Conservation (phyloP, 2,329 filamentous ascomycete species). For the Verticillium zaregamsianum region DNA sequence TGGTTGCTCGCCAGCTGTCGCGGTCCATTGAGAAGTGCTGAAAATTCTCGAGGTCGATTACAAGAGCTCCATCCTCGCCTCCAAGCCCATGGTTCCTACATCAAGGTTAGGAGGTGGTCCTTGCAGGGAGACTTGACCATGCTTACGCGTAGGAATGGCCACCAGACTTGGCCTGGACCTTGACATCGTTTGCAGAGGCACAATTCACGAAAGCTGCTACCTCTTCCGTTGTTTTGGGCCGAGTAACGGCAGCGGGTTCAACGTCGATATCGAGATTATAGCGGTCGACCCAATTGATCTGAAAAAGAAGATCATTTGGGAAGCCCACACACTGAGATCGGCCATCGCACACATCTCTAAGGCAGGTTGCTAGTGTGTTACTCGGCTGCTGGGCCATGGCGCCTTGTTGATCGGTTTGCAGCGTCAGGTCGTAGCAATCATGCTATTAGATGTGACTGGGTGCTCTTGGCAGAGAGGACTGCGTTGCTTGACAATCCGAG, state of each 20-base stretch:
- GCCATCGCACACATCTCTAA: conserved; percentile 40
- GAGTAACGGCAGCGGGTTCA: conserved; percentile 51
- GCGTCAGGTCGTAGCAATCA: background rate
- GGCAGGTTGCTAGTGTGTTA: conserved; percentile 37
- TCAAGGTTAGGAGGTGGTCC: background rate
- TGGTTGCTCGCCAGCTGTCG: conserved; percentile 47
- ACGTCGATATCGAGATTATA: conserved; percentile 49
- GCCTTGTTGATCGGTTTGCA: background rate
- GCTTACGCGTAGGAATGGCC: conserved; percentile 60
- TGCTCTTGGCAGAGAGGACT: too few species aligned
- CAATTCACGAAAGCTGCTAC: conserved; percentile 56
- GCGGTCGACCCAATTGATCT: conserved; percentile 44
- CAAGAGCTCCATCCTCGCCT: conserved; percentile 44
- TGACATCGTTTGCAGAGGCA: conserved; percentile 41
- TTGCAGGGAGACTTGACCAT: too few species aligned
- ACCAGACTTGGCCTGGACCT: conserved; percentile 59
- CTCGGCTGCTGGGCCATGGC: conserved; percentile 40
- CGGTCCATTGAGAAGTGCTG: conserved; percentile 49
- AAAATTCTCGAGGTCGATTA: conserved; percentile 51
- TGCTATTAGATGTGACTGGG: too few species aligned
- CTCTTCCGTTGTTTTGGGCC: conserved; percentile 48
- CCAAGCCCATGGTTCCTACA: conserved; percentile 34
- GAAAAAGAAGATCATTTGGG: conserved; percentile 37
- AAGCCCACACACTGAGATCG: conserved; percentile 42
- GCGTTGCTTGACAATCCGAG: too few species aligned